Evolutionary conservation across 768 basidiomycete species (phyloP), one percentile per base, ranked within the genome.

Genomic region (Xanthoconium purpureum): DNA sequence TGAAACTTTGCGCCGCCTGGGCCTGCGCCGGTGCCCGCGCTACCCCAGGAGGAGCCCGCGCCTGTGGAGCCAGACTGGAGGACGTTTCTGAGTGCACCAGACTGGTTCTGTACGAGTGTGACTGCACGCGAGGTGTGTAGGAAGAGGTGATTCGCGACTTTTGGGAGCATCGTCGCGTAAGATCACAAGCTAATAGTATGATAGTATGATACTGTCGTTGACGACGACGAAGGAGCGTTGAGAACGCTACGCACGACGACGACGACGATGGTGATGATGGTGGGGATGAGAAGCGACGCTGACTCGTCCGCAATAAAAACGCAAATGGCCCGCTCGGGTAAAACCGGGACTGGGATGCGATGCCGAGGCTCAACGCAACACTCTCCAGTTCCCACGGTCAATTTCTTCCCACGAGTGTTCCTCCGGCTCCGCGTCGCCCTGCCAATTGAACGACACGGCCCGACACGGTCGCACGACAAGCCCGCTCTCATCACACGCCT

Each of bases 41-140:
- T 76, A 7, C 79, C 78, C 60, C 85, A 83, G 1, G 80, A 81
- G 2, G 79, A 77, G 47, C 79, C 77, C 8, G 80, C 71, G 6
- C 71, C 76, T 29, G 78, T 78, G 24, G 80, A 73, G 11, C 75
- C 70, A 3, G 80, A 76, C 66, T 90, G 87, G 54, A 91, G 79
- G 52, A 88, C 91, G 79, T 88, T 92, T 56, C 89, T 77, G 68
- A 91, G 76, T 0, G 88, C 82, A 6, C 79, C 74, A 6, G 79
- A 79, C 69, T 88, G 88, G 58, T 85, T 84, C 63, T 91, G 89
- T 54, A 88, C 85, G 47, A 85, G 82, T 0, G 87, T 83, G 46
- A 85, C 90, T 15, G 87, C 89, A 65, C 90, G 85, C 14, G 85
- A 80, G 0, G 88, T 88, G 60, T 85, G 84, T 58, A 91, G 83